phyloP scores from a whole-genome alignment of 441 rosid species.

The Biscutella laevigata region DNA sequence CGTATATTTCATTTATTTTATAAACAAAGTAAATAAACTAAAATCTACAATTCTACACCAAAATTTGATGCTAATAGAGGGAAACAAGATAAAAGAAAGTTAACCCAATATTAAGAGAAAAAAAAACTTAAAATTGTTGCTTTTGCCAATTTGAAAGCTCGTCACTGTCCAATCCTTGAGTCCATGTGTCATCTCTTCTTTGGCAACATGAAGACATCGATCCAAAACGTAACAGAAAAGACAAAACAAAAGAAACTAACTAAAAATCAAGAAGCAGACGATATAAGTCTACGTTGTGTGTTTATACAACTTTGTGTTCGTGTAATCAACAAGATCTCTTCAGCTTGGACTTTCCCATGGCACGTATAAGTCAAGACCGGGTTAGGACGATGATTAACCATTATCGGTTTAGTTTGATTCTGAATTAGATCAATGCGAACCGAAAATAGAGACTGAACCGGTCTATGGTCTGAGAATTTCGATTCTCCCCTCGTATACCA shows the following conservation, averaged over 20 bases:
- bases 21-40: too few species aligned
- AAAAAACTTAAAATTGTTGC: slow-evolving; percentile 5
- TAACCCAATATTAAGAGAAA: slow-evolving; percentile 22
- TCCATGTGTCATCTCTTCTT: slow-evolving; percentile 22
- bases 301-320: slow-evolving; percentile 43
- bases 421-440: slow-evolving; percentile 31
- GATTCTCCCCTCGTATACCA: slow-evolving; percentile 61
- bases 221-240: slow-evolving; percentile 3
- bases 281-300: slow-evolving; percentile 32
- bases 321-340: slow-evolving; percentile 53
- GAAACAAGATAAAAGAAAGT: neutral
- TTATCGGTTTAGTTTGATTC: slow-evolving; percentile 24
- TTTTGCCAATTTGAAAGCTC: slow-evolving; percentile 20
- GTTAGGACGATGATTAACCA: slow-evolving; percentile 32
- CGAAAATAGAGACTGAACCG: slow-evolving; percentile 55
- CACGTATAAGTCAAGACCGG: slow-evolving; percentile 36
- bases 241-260: neutral
- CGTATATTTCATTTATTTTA: too few species aligned
- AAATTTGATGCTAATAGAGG: slow-evolving; percentile 21
- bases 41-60: too few species aligned
- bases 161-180: slow-evolving; percentile 16
- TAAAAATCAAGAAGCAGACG: slow-evolving; percentile 22
- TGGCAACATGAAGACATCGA: slow-evolving; percentile 18
- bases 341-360: slow-evolving; percentile 66
- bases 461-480: slow-evolving; percentile 65